These are phyloP conservation scores for Tulasnella sp. DNA, from an alignment of 768 basidiomycete species.

Conservation along the genomic window DNA sequence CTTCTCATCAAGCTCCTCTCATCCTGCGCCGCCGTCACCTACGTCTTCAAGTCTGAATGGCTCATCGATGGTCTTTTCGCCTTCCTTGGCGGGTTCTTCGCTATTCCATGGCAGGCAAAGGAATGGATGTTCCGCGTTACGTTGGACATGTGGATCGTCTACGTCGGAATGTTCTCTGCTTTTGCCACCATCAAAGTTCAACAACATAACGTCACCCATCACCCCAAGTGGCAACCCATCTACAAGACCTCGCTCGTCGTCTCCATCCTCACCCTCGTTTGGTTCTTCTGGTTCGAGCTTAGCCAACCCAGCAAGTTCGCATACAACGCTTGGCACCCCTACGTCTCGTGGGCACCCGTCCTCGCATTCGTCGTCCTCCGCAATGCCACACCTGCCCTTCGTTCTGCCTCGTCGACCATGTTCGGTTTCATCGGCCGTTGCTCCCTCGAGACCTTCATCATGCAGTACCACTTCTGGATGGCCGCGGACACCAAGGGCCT, in stretches of 20 bases:
- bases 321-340: slow-evolving; percentile 80
- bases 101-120: slow-evolving; percentile 67
- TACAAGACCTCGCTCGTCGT: slow-evolving; percentile 38
- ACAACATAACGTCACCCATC: slow-evolving; percentile 57
- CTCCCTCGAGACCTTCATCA: slow-evolving; percentile 83
- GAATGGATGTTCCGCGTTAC: slow-evolving; percentile 87
- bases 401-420: slow-evolving; percentile 51
- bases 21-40: slow-evolving; percentile 51
- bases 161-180: slow-evolving; percentile 71
- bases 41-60: slow-evolving; percentile 52
- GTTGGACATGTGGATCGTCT: slow-evolving; percentile 85
- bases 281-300: slow-evolving; percentile 80
- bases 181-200: slow-evolving; percentile 62
- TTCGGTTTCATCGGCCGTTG: slow-evolving; percentile 79
- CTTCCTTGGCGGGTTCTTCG: slow-evolving; percentile 50
- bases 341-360: slow-evolving; percentile 67
- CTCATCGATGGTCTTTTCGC: slow-evolving; percentile 52
- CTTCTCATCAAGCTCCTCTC: slow-evolving; percentile 56
- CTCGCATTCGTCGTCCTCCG: slow-evolving; percentile 59
- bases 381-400: slow-evolving; percentile 57
- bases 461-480: slow-evolving; percentile 82
- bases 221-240: slow-evolving; percentile 47
- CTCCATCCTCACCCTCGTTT: slow-evolving; percentile 45
- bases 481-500: slow-evolving; percentile 75
- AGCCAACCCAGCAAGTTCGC: slow-evolving; percentile 63